phyloP scores from a whole-genome alignment of 2,329 filamentous ascomycete genomes.

The Boeremia lycopersici region DNA sequence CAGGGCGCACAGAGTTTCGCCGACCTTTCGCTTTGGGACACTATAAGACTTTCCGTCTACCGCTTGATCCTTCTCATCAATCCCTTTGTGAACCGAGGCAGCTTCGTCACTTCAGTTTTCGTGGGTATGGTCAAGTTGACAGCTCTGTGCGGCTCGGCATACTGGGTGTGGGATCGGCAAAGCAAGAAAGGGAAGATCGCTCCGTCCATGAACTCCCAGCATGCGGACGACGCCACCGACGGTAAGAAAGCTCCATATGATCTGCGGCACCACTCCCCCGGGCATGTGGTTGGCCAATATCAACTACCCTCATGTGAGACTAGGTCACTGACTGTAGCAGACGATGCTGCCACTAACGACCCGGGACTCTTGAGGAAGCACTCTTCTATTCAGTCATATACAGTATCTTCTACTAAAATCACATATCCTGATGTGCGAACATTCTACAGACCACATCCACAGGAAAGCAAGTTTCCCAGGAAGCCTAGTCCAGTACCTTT shows the following conservation, averaged over 20 bases:
- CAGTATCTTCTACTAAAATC: constrained; percentile 65
- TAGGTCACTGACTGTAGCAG: constrained; percentile 19
- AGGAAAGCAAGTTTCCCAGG: constrained; percentile 78
- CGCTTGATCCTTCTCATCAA: constrained; percentile 29
- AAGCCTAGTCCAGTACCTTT: constrained; percentile 78
- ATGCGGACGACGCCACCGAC: constrained; percentile 27
- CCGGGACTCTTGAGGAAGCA: constrained; percentile 81
- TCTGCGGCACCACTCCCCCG: constrained; percentile 11
- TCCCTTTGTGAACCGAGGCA: constrained; percentile 31
- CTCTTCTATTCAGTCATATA: constrained; percentile 73
- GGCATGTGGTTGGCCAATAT: constrained; percentile 12
- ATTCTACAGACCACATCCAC: constrained; percentile 82
- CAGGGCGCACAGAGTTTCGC: constrained; percentile 33
- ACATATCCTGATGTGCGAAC: constrained; percentile 79
- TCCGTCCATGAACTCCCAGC: constrained; percentile 25
- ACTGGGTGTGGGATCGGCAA: constrained; percentile 41
- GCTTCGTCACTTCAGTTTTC: constrained; percentile 26
- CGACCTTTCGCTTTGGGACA: constrained; percentile 28
- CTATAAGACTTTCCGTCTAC: constrained; percentile 36
- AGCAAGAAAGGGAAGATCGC: constrained; percentile 23
- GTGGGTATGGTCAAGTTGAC: constrained; percentile 49
- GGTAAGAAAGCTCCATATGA: constrained; percentile 31
- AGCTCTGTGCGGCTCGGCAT: constrained; percentile 45
- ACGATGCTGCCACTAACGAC: constrained; percentile 65
- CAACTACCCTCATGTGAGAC: constrained; percentile 4